Evolutionary conservation across 805 yeast genomes (phyloP).

Genomic region (Candida montana): DNA sequence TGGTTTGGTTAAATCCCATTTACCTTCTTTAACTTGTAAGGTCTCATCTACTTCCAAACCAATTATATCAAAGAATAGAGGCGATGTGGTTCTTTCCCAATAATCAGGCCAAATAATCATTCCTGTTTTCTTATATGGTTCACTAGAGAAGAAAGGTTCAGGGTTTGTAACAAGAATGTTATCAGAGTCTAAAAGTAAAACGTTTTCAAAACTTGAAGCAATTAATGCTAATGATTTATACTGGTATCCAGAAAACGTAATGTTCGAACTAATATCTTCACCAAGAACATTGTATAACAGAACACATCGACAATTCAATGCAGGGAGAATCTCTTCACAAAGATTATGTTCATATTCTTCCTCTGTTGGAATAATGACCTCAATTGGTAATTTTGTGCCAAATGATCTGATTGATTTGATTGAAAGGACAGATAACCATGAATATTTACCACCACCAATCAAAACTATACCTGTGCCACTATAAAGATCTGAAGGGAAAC

Average conservation of each 20-base stretch:
- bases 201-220: constrained; percentile 71
- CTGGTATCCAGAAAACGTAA: constrained; percentile 59
- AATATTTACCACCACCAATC: constrained; percentile 50
- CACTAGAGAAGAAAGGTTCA: constrained; percentile 37
- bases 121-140: constrained; percentile 44
- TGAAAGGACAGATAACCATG: constrained; percentile 47
- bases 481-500: constrained; percentile 7
- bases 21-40: constrained; percentile 17
- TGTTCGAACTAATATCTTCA: constrained; percentile 39
- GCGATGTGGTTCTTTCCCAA: constrained; percentile 67
- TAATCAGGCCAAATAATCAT: constrained; percentile 72
- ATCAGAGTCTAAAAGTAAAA: constrained; percentile 73
- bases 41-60: constrained; percentile 29
- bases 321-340: constrained; percentile 57
- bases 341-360: constrained; percentile 65
- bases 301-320: constrained; percentile 57
- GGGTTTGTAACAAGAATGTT: constrained; percentile 48
- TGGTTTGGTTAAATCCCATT: constrained; percentile 17
- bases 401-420: constrained; percentile 43
- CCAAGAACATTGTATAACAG: constrained; percentile 59
- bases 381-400: constrained; percentile 61
- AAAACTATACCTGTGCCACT: constrained; percentile 20
- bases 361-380: constrained; percentile 59
- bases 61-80: constrained; percentile 53
- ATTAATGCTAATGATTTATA: constrained; percentile 67